Evolutionary conservation across 2,329 filamentous ascomycete genomes (phyloP).

Genomic region (Pseudogymnoascus sp.): DNA sequence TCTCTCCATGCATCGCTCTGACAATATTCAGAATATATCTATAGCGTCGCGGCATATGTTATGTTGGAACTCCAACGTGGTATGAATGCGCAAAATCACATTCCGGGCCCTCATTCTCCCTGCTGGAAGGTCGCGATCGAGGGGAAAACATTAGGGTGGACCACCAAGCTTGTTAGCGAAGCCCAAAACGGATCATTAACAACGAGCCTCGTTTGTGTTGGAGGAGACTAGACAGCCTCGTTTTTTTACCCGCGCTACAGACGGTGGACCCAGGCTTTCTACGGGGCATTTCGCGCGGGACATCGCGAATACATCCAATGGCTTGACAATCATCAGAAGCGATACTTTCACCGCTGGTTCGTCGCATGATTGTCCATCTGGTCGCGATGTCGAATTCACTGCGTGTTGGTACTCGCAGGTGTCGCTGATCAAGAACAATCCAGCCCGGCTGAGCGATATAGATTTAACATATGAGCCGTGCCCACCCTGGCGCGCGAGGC

Average conservation of each 20-base stretch:
- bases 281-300: not conserved
- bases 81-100: not conserved
- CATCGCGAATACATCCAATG: not conserved
- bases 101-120: not conserved
- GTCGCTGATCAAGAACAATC: not conserved
- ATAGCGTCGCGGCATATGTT: not conserved
- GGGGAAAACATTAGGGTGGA: not conserved
- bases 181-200: not conserved
- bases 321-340: not conserved
- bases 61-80: not conserved
- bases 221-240: slow-evolving; percentile 4
- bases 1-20: not conserved
- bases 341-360: not conserved
- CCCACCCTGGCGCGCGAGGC: slow-evolving; percentile 2
- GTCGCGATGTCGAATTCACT: not conserved
- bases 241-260: not conserved
- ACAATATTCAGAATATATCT: slow-evolving; percentile 6
- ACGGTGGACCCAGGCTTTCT: slow-evolving; percentile 7
- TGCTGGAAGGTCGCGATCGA: not conserved
- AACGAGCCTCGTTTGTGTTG: not conserved
- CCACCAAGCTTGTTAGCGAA: not conserved
- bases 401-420: not conserved
- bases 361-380: not conserved
- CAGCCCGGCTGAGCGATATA: not conserved
- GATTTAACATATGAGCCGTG: not conserved